These are phyloP conservation scores for Solanum virginianum DNA, from an alignment of 257 asterid genomes.

Conservation along the genomic window DNA sequence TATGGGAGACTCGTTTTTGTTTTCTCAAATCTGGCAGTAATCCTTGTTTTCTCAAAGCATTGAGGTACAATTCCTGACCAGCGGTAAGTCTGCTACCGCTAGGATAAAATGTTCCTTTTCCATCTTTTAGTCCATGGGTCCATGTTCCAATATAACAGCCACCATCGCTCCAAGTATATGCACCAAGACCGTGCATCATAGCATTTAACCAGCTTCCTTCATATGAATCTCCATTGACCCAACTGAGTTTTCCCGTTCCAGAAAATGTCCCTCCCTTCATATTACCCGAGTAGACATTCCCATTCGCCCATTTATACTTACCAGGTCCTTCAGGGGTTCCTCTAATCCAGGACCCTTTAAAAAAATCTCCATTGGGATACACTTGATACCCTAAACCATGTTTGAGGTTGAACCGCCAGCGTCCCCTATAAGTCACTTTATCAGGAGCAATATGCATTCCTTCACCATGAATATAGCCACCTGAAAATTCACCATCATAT, in stretches of 20 bases:
- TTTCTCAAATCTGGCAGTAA: slow-evolving; percentile 63
- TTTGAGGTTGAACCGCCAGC: slow-evolving; percentile 77
- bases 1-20: slow-evolving; percentile 62
- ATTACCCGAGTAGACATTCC: slow-evolving; percentile 72
- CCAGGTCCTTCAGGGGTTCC: slow-evolving; percentile 93
- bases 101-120: slow-evolving; percentile 89
- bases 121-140: slow-evolving; percentile 91
- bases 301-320: slow-evolving; percentile 75
- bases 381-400: slow-evolving; percentile 84
- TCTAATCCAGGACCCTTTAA: slow-evolving; percentile 91
- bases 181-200: slow-evolving; percentile 84
- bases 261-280: slow-evolving; percentile 82
- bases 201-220: slow-evolving; percentile 81
- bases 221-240: slow-evolving; percentile 65
- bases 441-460: slow-evolving; percentile 50
- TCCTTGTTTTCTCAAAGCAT: slow-evolving; percentile 77
- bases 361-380: slow-evolving; percentile 61
- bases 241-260: slow-evolving; percentile 84
- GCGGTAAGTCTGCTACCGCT: slow-evolving; percentile 55
- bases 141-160: slow-evolving; percentile 80
- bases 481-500: slow-evolving; percentile 82
- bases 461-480: slow-evolving; percentile 71
- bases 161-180: slow-evolving; percentile 74
- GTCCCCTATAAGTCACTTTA: slow-evolving; percentile 53
- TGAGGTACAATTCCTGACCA: slow-evolving; percentile 59